These are phyloP conservation scores for Globisporangium echinulatum DNA, from an alignment of 352 stramenopile genomes.

Conservation along the genomic window DNA sequence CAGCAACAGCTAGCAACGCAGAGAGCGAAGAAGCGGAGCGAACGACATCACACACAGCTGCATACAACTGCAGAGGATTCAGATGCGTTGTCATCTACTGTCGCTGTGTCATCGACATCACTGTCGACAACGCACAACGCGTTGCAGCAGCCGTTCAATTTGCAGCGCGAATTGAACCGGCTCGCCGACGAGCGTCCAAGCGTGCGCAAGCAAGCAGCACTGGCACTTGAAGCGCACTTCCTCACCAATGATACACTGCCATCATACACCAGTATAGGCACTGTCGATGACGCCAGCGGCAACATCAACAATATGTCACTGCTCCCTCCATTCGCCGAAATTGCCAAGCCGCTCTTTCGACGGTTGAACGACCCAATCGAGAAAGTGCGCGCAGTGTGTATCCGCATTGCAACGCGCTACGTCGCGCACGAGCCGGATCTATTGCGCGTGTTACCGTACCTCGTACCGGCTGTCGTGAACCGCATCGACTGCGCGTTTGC, in stretches of 20 bases:
- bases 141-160: slow-evolving; percentile 19
- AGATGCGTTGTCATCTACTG: background rate
- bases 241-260: slow-evolving; percentile 3
- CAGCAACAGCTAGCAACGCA: background rate
- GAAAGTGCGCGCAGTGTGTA: slow-evolving; percentile 68
- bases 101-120: too few relatives aligned
- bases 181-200: slow-evolving; percentile 39
- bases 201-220: slow-evolving; percentile 56
- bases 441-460: slow-evolving; percentile 60
- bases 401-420: slow-evolving; percentile 43
- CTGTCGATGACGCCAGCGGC: too few relatives aligned
- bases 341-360: slow-evolving; percentile 76
- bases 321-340: slow-evolving; percentile 22
- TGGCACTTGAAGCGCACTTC: slow-evolving; percentile 41
- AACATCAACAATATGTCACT: too few relatives aligned
- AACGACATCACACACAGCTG: background rate
- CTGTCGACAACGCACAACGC: background rate
- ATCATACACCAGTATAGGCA: too few relatives aligned
- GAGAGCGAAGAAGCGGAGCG: background rate
- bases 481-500: slow-evolving; percentile 58
- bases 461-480: slow-evolving; percentile 63
- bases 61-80: background rate
- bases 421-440: slow-evolving; percentile 48
- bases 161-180: slow-evolving; percentile 52
- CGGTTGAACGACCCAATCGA: slow-evolving; percentile 79